These are phyloP conservation scores for Mortierella hygrophila DNA, from an alignment of 192 early-diverging fungal genomes.

Conservation along the genomic window DNA sequence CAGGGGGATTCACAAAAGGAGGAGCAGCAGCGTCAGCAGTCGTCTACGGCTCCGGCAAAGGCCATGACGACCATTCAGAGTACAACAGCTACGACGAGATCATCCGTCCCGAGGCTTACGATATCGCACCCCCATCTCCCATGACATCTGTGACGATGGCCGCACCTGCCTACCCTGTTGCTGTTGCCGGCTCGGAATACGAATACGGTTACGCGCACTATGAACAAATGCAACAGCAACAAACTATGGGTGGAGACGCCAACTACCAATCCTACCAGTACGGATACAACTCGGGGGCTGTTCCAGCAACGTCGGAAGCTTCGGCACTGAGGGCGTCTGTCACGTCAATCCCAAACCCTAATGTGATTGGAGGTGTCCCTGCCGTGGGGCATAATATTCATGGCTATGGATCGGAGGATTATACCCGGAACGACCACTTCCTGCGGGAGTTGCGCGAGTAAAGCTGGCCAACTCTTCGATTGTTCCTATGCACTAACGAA, in stretches of 20 bases:
- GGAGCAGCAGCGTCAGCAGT: conserved; percentile 6
- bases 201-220: background rate
- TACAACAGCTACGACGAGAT: conserved; percentile 18
- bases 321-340: background rate
- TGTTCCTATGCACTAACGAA: background rate
- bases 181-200: background rate
- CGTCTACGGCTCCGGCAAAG: background rate
- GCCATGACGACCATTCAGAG: conserved; percentile 1
- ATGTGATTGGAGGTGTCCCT: background rate
- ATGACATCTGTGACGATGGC: background rate
- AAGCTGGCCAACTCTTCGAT: background rate
- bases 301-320: background rate
- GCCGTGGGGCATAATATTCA: conserved; percentile 21
- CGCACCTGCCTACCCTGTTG: background rate
- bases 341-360: background rate
- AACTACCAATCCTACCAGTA: background rate
- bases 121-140: background rate
- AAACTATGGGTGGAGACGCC: background rate
- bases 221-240: conserved; percentile 1
- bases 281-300: background rate
- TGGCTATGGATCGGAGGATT: conserved; percentile 44
- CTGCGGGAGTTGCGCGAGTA: conserved; percentile 47
- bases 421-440: conserved; percentile 39
- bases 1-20: background rate
- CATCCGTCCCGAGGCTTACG: conserved; percentile 4